phyloP scores from a whole-genome alignment of 1,284 basidiomycete species.

The Heterobasidion occidentale region DNA sequence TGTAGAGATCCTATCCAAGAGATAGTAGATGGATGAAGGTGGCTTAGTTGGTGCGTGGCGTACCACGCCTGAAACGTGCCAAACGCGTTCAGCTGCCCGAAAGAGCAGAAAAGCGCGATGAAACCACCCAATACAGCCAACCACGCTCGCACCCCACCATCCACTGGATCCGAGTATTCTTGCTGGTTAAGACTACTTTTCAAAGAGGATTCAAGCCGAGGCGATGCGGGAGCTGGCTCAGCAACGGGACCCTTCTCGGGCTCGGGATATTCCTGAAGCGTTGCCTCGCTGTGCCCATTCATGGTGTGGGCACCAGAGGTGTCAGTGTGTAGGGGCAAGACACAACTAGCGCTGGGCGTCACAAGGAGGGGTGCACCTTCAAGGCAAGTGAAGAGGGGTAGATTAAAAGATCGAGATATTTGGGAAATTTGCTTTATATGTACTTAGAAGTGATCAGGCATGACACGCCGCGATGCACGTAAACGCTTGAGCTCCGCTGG shows the following conservation, averaged over 20 bases:
- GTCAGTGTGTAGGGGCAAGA: background rate
- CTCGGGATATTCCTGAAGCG: background rate
- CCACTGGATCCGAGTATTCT: constrained; percentile 2
- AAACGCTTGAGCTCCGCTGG: background rate
- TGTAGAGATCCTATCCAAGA: constrained; percentile 43
- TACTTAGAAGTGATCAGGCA: background rate
- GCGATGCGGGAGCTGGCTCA: background rate
- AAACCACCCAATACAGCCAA: constrained; percentile 26
- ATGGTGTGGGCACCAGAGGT: background rate
- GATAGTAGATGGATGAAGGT: constrained; percentile 26
- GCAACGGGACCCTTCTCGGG: background rate
- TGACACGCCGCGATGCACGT: background rate
- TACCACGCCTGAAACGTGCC: constrained; percentile 38
- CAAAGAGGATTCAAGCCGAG: background rate
- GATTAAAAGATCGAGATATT: background rate
- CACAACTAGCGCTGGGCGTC: background rate
- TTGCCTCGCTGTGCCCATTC: background rate
- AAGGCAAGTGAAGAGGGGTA: background rate
- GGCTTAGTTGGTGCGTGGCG: constrained; percentile 27
- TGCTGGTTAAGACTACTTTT: background rate
- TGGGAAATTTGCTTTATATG: background rate
- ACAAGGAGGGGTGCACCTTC: background rate
- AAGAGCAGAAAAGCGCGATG: constrained; percentile 28
- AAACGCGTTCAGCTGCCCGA: constrained; percentile 30
- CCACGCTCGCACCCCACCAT: constrained; percentile 27